Evolutionary conservation across 2,329 filamentous ascomycete species (phyloP), one percentile per base, ranked within the genome.

Genomic region (Cryphonectria japonica): DNA sequence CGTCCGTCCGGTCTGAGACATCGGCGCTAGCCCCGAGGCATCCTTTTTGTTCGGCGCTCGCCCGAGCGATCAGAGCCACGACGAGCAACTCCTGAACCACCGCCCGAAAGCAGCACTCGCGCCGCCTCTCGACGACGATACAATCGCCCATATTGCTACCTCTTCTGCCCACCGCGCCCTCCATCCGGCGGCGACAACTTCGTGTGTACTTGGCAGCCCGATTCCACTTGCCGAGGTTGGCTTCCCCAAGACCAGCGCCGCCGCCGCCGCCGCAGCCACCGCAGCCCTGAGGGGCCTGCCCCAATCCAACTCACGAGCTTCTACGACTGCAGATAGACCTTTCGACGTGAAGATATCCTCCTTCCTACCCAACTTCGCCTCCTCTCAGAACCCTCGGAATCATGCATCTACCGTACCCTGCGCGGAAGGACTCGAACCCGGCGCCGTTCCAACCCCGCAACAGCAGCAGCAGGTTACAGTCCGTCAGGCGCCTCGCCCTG

Each of bases 321-420:
- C 61, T 22, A 32, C 39, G 61, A 41, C 26, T n/a, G 6, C 69
- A 46, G 41, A 37, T 29, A 39, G 26, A 19, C 5, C 54, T 11
- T 50, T 46, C 46, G 39, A 46, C 66, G 3, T 50, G 50, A 7
- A 34, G 26, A 26, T 26, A 46, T 54, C 57, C 22, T 39, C 9
- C 54, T 63, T 43, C 57, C 11, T 32, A 22, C 37, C 46, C 22
- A 22, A 41, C 34, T 5, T 46, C 13, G 37, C 22, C 22, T 34
- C 46, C 26, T 32, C 26, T 50, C 29, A 60, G 67, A 39, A 37
- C 77, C 22, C 19, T 50, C 46, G 22, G 22, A n/a, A 85, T 77
- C 76, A 96, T 97, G 94, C 95, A 97, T 81, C 94, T 95, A 85
- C 94, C 95, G 74, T 91, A 97, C 77, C 94, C 94, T 69, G 89